Conservation (phyloP, 495 filamentous ascomycete species). For the Cercophora samala region DNA sequence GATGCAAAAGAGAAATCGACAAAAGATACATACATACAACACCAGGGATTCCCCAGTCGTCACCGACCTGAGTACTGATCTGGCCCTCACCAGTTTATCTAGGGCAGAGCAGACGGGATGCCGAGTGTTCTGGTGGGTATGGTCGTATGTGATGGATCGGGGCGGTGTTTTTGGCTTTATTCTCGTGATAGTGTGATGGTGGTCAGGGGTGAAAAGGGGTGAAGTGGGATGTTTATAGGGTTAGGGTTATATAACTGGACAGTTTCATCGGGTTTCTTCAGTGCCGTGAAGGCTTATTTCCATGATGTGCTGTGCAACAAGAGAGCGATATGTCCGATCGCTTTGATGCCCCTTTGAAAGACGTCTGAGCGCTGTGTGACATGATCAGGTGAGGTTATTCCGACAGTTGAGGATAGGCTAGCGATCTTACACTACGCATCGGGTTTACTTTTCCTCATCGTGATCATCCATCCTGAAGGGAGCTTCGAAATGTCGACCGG, state of each 20-base stretch:
- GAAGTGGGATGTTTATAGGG: too few relatives aligned
- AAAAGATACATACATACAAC: neutral
- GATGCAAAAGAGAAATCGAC: neutral
- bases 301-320: neutral
- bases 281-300: neutral
- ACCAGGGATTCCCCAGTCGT: neutral
- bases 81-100: conserved; percentile 31
- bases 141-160: neutral
- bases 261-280: neutral
- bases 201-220: neutral
- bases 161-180: neutral
- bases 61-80: neutral
- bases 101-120: conserved; percentile 53
- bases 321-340: neutral
- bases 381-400: neutral
- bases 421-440: neutral
- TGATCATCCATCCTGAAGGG: neutral
- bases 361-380: neutral
- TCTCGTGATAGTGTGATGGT: neutral
- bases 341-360: neutral
- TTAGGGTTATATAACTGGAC: neutral
- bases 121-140: conserved; percentile 36
- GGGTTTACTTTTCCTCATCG: neutral
- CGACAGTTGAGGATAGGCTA: neutral
- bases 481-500: neutral